Evolutionary conservation across 2,329 filamentous ascomycete species (phyloP).

Genomic region (Ascochyta viciae-villosae): DNA sequence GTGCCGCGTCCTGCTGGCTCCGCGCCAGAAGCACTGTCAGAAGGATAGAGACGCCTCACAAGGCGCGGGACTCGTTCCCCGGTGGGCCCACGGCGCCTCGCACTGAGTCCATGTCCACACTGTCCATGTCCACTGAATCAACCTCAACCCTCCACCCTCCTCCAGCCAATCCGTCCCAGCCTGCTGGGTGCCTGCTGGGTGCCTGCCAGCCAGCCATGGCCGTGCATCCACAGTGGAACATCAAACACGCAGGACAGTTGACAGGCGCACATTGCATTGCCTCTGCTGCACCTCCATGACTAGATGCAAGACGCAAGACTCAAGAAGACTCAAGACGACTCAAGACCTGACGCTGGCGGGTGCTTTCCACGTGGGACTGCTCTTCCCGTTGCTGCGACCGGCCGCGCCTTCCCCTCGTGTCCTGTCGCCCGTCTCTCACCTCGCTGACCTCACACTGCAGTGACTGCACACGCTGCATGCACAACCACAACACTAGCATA

Average conservation of each 20-base stretch:
- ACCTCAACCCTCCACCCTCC: background rate
- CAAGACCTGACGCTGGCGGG: conserved; percentile 7
- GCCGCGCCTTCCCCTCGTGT: conserved; percentile 14
- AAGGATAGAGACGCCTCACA: conserved; percentile 31
- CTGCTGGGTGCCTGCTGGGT: conserved; percentile 32
- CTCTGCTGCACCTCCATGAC: background rate
- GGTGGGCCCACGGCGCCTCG: conserved; percentile 33
- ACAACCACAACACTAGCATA: conserved; percentile 5
- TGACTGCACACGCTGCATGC: no score
- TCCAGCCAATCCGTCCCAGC: conserved; percentile 34
- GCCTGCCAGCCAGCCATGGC: background rate
- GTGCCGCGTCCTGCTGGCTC: conserved; percentile 31
- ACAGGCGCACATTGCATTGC: conserved; percentile 12
- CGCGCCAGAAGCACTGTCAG: conserved; percentile 40
- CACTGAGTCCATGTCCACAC: conserved; percentile 2
- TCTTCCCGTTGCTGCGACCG: conserved; percentile 7
- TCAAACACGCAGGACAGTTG: conserved; percentile 6
- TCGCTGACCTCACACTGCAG: no score
- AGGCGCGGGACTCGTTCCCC: conserved; percentile 44
- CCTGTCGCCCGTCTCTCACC: conserved; percentile 1
- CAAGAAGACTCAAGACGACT: no score
- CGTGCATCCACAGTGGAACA: conserved; percentile 22
- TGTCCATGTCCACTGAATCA: conserved; percentile 18
- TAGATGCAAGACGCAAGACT: no score
- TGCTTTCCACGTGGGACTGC: conserved; percentile 18